These are phyloP conservation scores for Leavenworthia alabamica DNA, from an alignment of 345 rosid species.

Conservation along the genomic window DNA sequence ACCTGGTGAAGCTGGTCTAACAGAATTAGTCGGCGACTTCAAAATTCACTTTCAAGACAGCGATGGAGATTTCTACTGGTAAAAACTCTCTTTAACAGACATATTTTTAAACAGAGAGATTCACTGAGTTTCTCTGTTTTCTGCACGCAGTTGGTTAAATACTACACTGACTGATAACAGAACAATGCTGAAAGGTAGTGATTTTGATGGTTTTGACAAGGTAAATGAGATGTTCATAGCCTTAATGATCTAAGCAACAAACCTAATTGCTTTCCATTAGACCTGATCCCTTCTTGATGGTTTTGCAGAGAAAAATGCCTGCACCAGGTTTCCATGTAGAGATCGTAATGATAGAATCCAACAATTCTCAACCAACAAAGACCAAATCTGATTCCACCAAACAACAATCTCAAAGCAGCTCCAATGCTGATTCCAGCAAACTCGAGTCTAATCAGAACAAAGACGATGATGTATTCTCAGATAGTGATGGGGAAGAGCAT, in stretches of 20 bases:
- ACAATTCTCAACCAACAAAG: constrained; percentile 25
- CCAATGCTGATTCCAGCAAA: constrained; percentile 15
- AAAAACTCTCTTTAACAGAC: constrained; percentile 6
- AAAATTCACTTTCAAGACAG: constrained; percentile 84
- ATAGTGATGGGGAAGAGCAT: constrained; percentile 63
- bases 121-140: neutral
- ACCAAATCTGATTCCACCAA: constrained; percentile 26
- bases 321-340: constrained; percentile 88
- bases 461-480: constrained; percentile 81
- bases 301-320: constrained; percentile 73
- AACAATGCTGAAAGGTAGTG: constrained; percentile 51
- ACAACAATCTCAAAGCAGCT: constrained; percentile 26
- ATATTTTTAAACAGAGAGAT: neutral
- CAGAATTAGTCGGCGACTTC: constrained; percentile 75
- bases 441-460: constrained; percentile 28
- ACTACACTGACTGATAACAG: constrained; percentile 81
- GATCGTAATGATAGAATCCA: constrained; percentile 59
- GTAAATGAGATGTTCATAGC: constrained; percentile 25
- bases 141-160: constrained; percentile 70
- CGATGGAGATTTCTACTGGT: constrained; percentile 97
- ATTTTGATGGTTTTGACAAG: constrained; percentile 91
- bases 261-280: neutral
- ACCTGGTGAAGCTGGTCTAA: constrained; percentile 92
- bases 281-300: neutral
- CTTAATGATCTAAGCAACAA: neutral